These are phyloP conservation scores for Coleophoma crateriformis DNA, from an alignment of 2,329 filamentous ascomycete species.

Conservation along the genomic window DNA sequence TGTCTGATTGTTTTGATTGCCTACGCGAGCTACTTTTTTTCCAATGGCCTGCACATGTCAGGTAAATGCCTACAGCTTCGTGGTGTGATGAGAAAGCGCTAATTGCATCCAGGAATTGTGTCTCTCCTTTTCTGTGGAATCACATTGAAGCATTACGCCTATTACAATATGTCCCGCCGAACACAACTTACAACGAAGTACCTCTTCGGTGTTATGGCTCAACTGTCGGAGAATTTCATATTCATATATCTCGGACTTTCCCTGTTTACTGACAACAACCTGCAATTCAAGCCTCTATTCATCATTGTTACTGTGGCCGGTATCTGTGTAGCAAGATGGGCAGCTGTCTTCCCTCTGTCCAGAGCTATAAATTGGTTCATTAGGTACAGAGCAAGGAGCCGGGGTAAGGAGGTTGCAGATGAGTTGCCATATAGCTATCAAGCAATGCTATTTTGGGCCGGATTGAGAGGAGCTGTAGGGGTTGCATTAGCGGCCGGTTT, in stretches of 20 bases:
- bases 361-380: slow-evolving; percentile 89
- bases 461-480: slow-evolving; percentile 88
- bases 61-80: slow-evolving; percentile 51
- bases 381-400: slow-evolving; percentile 73
- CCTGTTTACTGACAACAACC: slow-evolving; percentile 82
- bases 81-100: not conserved
- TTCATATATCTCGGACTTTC: slow-evolving; percentile 97
- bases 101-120: slow-evolving; percentile 55
- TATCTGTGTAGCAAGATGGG: slow-evolving; percentile 88
- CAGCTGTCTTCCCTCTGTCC: slow-evolving; percentile 90
- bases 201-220: slow-evolving; percentile 89
- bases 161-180: slow-evolving; percentile 98
- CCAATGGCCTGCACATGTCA: slow-evolving; percentile 91
- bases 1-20: slow-evolving; percentile 90
- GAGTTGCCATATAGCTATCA: slow-evolving; percentile 94
- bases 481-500: slow-evolving; percentile 90
- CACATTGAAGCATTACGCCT: slow-evolving; percentile 96
- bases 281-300: slow-evolving; percentile 90
- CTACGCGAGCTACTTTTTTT: slow-evolving; percentile 97
- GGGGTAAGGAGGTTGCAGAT: slow-evolving; percentile 72
- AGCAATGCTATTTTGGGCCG: slow-evolving; percentile 99
- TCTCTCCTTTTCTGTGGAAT: slow-evolving; percentile 97
- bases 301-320: slow-evolving; percentile 89
- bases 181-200: slow-evolving; percentile 98
- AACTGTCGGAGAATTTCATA: slow-evolving; percentile 98